Conservation (phyloP, 345 rosid species). For the Pugionium dolabratum region DNA sequence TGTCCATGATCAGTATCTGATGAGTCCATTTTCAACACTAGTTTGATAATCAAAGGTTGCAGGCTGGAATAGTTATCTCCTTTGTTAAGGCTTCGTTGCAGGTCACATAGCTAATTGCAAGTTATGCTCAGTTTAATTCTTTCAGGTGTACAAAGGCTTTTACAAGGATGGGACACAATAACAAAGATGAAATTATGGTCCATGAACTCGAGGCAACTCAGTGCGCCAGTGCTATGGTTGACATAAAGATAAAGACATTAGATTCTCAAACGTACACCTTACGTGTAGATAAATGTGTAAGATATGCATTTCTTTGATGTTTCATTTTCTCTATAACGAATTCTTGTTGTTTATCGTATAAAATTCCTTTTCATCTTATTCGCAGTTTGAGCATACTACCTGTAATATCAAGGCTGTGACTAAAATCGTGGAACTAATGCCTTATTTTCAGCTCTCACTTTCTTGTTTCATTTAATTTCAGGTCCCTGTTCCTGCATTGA, state of each 20-base stretch:
- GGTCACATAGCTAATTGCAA: constrained; percentile 10
- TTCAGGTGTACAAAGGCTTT: constrained; percentile 17
- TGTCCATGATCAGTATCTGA: not conserved
- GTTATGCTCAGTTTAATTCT: not conserved
- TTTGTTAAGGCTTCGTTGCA: constrained; percentile 3
- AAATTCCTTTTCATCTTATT: not conserved
- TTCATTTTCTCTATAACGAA: too few species aligned
- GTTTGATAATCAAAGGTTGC: constrained; percentile 17
- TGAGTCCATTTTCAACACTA: not conserved
- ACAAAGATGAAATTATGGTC: constrained; percentile 39
- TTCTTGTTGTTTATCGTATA: not conserved
- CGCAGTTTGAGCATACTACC: not conserved
- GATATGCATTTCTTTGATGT: constrained; percentile 1
- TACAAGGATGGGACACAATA: constrained; percentile 49
- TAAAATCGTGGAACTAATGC: constrained; percentile 6
- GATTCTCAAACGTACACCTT: constrained; percentile 57
- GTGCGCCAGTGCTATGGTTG: constrained; percentile 50
- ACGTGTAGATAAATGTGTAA: constrained; percentile 60
- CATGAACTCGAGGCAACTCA: constrained; percentile 37
- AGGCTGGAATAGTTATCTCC: not conserved
- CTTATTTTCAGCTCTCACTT: constrained; percentile 1
- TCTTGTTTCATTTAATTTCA: constrained; percentile 21
- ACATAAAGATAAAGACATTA: constrained; percentile 59
- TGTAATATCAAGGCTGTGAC: not conserved
- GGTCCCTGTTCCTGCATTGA: constrained; percentile 69